phyloP scores from a whole-genome alignment of 192 early-diverging fungal species.

The Linderina pennispora region DNA sequence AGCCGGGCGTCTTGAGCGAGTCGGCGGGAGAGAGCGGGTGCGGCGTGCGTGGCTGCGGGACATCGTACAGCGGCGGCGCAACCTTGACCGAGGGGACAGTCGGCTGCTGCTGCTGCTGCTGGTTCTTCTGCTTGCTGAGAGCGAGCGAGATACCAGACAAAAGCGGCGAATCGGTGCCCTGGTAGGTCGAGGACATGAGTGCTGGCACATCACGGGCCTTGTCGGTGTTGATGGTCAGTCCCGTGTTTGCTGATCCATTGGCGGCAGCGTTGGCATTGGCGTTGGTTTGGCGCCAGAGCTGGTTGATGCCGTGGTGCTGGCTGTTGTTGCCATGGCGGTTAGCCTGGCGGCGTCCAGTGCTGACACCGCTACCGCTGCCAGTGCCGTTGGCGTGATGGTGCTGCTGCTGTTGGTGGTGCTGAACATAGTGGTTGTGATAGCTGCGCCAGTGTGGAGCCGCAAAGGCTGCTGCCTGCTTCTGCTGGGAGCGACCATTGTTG shows the following conservation, averaged over 20 bases:
- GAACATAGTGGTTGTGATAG: slow-evolving; percentile 34
- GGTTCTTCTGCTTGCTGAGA: slow-evolving; percentile 34
- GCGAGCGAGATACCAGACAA: slow-evolving; percentile 41
- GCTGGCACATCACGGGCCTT: slow-evolving; percentile 12
- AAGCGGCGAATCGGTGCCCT: slow-evolving; percentile 34
- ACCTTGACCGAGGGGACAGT: slow-evolving; percentile 3
- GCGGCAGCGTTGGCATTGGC: slow-evolving; percentile 3
- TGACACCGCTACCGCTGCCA: slow-evolving; percentile 4
- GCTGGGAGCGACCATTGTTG: slow-evolving; percentile 5
- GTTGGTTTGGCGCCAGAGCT: slow-evolving; percentile 37
- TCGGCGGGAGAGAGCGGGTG: slow-evolving; percentile 40
- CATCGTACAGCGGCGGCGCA: slow-evolving; percentile 17
- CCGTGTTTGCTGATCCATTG: too few relatives aligned
- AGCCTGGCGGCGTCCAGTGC: slow-evolving; percentile 33
- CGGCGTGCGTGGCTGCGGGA: slow-evolving; percentile 37
- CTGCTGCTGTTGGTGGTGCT: slow-evolving; percentile 29
- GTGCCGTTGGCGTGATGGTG: slow-evolving; percentile 6
- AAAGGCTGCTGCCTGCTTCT: slow-evolving; percentile 3
- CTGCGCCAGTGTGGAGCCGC: slow-evolving; percentile 37
- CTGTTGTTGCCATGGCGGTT: too few relatives aligned
- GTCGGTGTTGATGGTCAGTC: slow-evolving; percentile 9
- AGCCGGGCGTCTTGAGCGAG: slow-evolving; percentile 43
- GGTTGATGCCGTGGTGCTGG: slow-evolving; percentile 39
- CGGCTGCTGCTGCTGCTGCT: slow-evolving; percentile 2
- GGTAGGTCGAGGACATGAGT: slow-evolving; percentile 38